Conservation (phyloP, 345 rosid species). For the Rhizophora apiculata region DNA sequence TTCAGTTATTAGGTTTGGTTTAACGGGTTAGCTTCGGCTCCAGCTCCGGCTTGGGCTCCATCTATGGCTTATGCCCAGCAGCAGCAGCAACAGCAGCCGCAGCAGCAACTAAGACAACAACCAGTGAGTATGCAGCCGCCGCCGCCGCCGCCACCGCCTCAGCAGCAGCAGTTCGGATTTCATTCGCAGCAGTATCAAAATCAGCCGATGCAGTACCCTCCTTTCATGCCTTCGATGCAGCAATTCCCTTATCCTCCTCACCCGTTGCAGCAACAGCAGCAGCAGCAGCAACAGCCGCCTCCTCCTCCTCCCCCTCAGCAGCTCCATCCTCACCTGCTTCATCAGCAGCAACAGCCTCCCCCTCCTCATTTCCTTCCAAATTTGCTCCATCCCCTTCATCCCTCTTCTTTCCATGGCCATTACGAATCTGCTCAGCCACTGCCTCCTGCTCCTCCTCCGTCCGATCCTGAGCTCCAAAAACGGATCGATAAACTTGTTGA, state of each 20-base stretch:
- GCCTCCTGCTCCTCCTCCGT: constrained; percentile 68
- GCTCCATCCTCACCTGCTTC: constrained; percentile 49
- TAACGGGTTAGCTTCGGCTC: constrained; percentile 20
- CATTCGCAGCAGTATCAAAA: constrained; percentile 72
- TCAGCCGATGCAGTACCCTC: constrained; percentile 55
- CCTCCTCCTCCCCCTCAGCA: constrained; percentile 58
- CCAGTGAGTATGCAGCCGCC: constrained; percentile 46
- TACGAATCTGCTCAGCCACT: constrained; percentile 63
- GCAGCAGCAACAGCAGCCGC: constrained; percentile 56
- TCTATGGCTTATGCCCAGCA: constrained; percentile 79
- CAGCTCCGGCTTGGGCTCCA: constrained; percentile 48
- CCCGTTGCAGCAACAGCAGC: constrained; percentile 72
- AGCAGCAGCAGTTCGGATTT: constrained; percentile 67
- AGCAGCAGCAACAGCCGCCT: constrained; percentile 33
- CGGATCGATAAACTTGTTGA: constrained; percentile 96
- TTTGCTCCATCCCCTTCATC: constrained; percentile 58
- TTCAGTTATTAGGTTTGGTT: too few species aligned
- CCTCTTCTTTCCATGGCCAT: constrained; percentile 58
- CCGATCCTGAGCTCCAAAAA: constrained; percentile 94
- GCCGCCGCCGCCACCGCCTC: constrained; percentile 41
- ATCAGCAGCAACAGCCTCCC: constrained; percentile 62
- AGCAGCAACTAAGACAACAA: constrained; percentile 48
- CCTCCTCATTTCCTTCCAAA: constrained; percentile 59
- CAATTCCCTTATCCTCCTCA: constrained; percentile 86
- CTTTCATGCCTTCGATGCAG: constrained; percentile 64